Conservation (phyloP, 73 alveolate species). For the Paramecium sonneborni region DNA sequence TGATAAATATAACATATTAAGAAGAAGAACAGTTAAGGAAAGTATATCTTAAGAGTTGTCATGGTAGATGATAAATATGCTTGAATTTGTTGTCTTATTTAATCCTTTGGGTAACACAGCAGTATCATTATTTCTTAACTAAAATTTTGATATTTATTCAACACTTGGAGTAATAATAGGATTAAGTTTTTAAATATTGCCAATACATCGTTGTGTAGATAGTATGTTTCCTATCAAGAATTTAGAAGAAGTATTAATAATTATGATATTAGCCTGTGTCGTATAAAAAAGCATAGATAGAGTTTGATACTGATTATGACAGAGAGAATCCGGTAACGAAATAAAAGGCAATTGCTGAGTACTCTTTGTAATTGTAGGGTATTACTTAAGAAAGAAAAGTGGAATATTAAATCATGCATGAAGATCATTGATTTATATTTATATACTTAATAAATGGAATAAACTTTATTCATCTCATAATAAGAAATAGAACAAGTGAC, state of each 20-base stretch:
- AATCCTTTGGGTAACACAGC: not conserved
- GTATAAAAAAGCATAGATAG: slow-evolving; percentile 48
- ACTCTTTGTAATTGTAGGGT: not conserved
- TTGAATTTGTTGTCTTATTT: slow-evolving; percentile 1
- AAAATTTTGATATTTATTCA: not conserved
- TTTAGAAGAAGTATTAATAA: slow-evolving; percentile 27
- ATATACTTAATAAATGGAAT: slow-evolving; percentile 23
- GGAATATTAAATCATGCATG: slow-evolving; percentile 2
- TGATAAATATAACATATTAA: slow-evolving; percentile 57
- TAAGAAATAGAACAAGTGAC: not conserved
- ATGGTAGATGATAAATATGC: slow-evolving; percentile 35
- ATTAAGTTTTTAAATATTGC: not conserved
- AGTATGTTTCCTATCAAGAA: slow-evolving; percentile 37
- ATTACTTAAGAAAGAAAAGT: not conserved
- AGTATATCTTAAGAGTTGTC: slow-evolving; percentile 57
- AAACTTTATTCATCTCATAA: not conserved
- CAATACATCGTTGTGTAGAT: slow-evolving; percentile 1
- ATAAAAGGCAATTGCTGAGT: slow-evolving; percentile 23
- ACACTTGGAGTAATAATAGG: not conserved
- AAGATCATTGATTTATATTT: not conserved
- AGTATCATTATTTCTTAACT: not conserved
- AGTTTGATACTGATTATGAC: slow-evolving; percentile 67
- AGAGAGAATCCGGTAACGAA: slow-evolving; percentile 66
- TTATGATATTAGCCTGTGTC: slow-evolving; percentile 46
- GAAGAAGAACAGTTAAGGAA: slow-evolving; percentile 66